A percentile compares a stretch with the other conserved stretches of the same genome.
These are phyloP conservation scores for Suillus lakei DNA, from an alignment of 768 basidiomycete species.

Conservation along the genomic window DNA sequence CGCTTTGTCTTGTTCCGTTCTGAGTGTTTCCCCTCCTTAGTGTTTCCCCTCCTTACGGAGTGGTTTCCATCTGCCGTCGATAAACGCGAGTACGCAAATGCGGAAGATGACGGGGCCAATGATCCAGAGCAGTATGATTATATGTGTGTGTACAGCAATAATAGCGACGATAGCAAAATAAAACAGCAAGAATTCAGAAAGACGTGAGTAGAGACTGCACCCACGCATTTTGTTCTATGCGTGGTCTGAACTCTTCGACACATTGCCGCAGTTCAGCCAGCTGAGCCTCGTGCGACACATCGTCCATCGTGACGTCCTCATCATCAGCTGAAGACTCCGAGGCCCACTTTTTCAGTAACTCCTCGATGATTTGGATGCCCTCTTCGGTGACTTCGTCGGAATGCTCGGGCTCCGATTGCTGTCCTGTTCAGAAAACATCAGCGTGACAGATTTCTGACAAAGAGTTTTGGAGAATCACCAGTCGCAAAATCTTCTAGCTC, in stretches of 20 bases:
- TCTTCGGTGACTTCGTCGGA: constrained; percentile 69
- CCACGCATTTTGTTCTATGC: constrained; percentile 83
- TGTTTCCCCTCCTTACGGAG: too few species aligned
- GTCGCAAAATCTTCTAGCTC: constrained; percentile 86
- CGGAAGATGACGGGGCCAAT: background rate
- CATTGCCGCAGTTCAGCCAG: constrained; percentile 58
- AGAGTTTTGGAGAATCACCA: constrained; percentile 32
- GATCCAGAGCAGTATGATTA: background rate
- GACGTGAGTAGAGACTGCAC: constrained; percentile 60
- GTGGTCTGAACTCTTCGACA: constrained; percentile 66
- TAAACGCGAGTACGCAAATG: background rate
- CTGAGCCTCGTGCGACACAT: constrained; percentile 44
- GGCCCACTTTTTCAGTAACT: constrained; percentile 75
- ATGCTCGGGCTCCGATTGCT: constrained; percentile 47
- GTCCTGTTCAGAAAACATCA: constrained; percentile 16
- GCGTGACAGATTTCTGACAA: constrained; percentile 1
- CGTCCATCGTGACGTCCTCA: constrained; percentile 56
- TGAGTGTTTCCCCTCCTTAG: too few species aligned
- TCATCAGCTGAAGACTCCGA: constrained; percentile 38
- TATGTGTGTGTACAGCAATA: constrained; percentile 1
- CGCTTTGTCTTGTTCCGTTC: too few species aligned
- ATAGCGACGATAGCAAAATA: background rate
- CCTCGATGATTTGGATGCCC: constrained; percentile 81
- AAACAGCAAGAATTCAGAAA: constrained; percentile 28
- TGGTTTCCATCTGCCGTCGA: too few species aligned